Evolutionary conservation across 177 flowering plant genomes (phyloP), one percentile per base, ranked within the genome.

Genomic region (Tripterygium wilfordii): DNA sequence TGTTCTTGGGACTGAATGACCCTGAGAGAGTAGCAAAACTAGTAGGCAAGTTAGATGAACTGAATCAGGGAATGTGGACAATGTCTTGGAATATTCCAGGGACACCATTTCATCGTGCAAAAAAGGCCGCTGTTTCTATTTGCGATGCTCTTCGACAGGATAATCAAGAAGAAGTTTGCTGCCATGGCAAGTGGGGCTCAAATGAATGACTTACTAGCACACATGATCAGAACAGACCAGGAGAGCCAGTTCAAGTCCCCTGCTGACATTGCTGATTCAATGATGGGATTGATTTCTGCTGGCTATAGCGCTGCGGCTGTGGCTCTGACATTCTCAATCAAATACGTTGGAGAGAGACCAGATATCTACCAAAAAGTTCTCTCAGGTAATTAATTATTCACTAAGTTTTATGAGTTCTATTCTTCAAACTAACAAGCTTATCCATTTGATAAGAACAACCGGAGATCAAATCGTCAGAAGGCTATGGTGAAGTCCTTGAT

Each of bases 61-160:
- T 66, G 3, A 44, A 65, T 5, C 1, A 45, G 23, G 74, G 69
- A 15, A 29, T 68, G 49, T 68, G 62, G 24, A 58, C 52, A 0
- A 38, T 68, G 3, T 29, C 65, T 3, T 0, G 69, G 32, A 54
- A 61, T 27, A 26, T 69, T 22, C 81, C 77, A 2, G 81, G 81
- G 23, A 69, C 75, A 0, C 8, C 24, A 1, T 69, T 66, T 39
- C 32, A 62, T 42, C 32, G 56, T 5, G 77, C 73, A 2, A 53
- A 36, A 8, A 64, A 45, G n/a, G 75, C 77, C 4, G 65, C 71
- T 0, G 56, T 23, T 1, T 56, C 51, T 0, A 51, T 76, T 10
- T 16, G 71, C 43, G 64, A 46, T 60, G 71, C 64, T 51, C 56
- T 76, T 2, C 6, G 36, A n/a, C 3, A 0, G 6, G 35, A n/a